Evolutionary conservation across 139 green algal genomes (phyloP), one percentile per base, ranked within the genome.

Genomic region (Coccomyxa sp.): DNA sequence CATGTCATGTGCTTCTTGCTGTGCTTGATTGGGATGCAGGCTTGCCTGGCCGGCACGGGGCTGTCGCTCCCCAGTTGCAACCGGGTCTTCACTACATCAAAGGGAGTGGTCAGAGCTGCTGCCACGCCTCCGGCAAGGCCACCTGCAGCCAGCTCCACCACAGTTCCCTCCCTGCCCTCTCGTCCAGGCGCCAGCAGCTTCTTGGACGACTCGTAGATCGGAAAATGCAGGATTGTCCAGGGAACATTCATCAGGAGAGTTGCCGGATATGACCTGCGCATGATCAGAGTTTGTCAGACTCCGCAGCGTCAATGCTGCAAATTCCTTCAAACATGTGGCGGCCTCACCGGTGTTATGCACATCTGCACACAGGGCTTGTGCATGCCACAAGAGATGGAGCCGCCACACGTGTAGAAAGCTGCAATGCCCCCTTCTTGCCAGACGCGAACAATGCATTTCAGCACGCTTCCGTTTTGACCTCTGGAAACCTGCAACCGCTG

Each of bases 201-300:
- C 88, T 99, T 99, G 38, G 86, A 84, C 0, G 85, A 90, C 80
- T 99, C 97, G 87, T 99, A 99, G 28, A 92, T 89, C 0, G 90
- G 86, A 85, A 99, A 98, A 85, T 99, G 94, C 71, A 99, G 87
- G 13, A 95, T 91, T 0, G 93, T 97, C 90, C 96, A 98, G 13
- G 96, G 96, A 31, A 99, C 87, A 88, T 99, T 99, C 96, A 98
- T 99, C n/a, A 98, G 75, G 0, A 99, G 85, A 84, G 63, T 71
- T 25, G 21, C 63, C 18, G 63, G 63, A 25, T 71, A 71, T 28
- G 63, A 71, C 63, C 63, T 71, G 63, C 63, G 10, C 38, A 51
- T n/a, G n/a, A n/a, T 3, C 38, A 51, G 38, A 30, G 66, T 1
- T 9, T 74, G 66, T 23, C 66, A 27, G 21, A 74, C 66, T 7